phyloP scores from a whole-genome alignment of 495 filamentous ascomycete species.

The Xanthoparmelia taractica region DNA sequence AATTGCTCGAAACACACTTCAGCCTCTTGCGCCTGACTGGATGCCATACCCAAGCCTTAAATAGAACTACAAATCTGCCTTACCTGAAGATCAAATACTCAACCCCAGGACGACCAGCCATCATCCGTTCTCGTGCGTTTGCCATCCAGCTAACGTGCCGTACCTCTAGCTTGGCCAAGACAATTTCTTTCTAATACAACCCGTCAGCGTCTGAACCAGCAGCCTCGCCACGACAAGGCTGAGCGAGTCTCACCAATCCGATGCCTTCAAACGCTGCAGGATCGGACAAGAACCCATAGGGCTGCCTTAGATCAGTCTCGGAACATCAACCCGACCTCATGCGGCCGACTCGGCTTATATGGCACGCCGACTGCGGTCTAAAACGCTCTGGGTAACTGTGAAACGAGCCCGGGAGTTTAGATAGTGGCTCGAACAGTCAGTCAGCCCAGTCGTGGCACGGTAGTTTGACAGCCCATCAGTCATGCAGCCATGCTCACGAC shows the following conservation, averaged over 20 bases:
- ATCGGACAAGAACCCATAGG: not conserved
- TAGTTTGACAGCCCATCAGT: not conserved
- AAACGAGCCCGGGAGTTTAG: too few species aligned
- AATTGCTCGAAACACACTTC: not conserved
- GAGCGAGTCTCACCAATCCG: not conserved
- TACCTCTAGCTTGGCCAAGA: not conserved
- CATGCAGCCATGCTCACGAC: not conserved
- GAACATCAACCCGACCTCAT: not conserved
- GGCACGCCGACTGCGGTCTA: not conserved
- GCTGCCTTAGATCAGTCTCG: not conserved
- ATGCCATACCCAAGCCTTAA: not conserved
- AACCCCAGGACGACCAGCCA: not conserved
- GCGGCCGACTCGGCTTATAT: not conserved
- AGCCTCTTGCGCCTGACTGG: not conserved
- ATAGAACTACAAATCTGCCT: not conserved
- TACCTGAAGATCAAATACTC: not conserved
- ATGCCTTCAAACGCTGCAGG: not conserved
- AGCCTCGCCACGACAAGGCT: not conserved
- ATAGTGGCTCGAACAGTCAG: too few species aligned
- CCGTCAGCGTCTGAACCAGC: not conserved
- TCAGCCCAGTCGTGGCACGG: not conserved
- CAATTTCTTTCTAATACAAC: not conserved
- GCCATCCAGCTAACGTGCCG: not conserved
- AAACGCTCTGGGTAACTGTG: not conserved
- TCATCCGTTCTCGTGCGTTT: not conserved